Base-by-base conservation (phyloP, 768 basidiomycete genomes). In the Russula sp. region DNA sequence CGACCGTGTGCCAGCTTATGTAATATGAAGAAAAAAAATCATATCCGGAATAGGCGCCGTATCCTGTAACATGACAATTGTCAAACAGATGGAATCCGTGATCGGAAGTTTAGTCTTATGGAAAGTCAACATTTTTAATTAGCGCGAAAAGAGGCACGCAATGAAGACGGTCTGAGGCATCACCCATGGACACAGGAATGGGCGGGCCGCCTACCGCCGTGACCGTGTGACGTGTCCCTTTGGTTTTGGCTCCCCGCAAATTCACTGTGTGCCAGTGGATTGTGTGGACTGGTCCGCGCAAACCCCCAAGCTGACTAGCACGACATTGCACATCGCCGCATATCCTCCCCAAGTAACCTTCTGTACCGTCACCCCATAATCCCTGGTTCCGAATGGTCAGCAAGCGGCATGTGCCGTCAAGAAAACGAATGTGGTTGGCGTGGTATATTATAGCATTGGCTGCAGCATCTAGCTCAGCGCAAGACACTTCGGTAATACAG, bases 401-500 rank as follows among this genome's bases (percentile, higher is more conserved):
- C 52, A 63, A 63, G 31, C 39, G 57, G 20, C 62, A 63, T 59
- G 62, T 22, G 32, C 9, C 16, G 20, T 54, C 57, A 63, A 61
- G 68, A 50, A 76, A 72, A 63, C 70, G 73, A 2, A 70, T 68
- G 37, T 71, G 71, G 59, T 69, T 73, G 50, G 70, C 73, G 1
- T 73, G 73, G 42, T 71, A 70, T 14, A 44, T 75, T 14, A 68
- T 73, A 14, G 71, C 71, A 11, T 64, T 73, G 27, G 71, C 71
- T 13, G 68, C 67, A 5, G 57, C 69, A 13, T 68, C 72, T 2
- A 49, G 67, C 53, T 67, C 67, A 0, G 68, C 69, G 2, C 67
- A 63, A 55, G 63, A 67, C 27, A 53, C 57, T 14, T 48, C 51
- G 31, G 44, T 42, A 61, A 55, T 39, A 54, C 66, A 63, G 18